A percentile compares a stretch with the other conserved stretches of the same genome.
Evolutionary conservation across 2,329 filamentous ascomycete genomes (phyloP).

Genomic region (Colletotrichum tabaci): DNA sequence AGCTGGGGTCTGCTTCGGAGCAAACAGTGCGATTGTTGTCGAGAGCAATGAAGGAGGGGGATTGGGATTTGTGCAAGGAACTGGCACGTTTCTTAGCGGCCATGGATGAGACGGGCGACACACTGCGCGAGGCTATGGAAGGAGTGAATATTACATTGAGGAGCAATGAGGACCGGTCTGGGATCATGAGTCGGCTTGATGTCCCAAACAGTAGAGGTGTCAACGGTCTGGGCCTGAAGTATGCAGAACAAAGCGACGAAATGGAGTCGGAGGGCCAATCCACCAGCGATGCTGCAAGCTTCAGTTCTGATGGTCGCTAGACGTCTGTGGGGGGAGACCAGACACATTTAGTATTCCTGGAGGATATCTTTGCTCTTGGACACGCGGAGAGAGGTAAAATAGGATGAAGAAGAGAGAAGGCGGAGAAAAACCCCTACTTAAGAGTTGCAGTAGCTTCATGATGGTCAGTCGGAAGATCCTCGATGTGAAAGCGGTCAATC

Average conservation of each 20-base stretch:
- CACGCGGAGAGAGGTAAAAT: too few relatives aligned
- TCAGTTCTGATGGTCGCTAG: conserved; percentile 49
- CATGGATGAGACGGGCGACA: conserved; percentile 88
- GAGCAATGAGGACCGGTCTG: conserved; percentile 25
- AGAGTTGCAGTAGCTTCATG: background rate
- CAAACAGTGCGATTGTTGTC: conserved; percentile 86
- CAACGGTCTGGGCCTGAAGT: conserved; percentile 51
- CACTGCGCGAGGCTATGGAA: conserved; percentile 80
- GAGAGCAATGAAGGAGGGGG: conserved; percentile 84
- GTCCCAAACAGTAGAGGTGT: conserved; percentile 43
- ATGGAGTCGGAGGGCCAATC: conserved; percentile 56
- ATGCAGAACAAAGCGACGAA: conserved; percentile 53
- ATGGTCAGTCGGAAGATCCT: background rate
- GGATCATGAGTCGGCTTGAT: conserved; percentile 39
- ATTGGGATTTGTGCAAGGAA: conserved; percentile 97
- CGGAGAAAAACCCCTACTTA: background rate
- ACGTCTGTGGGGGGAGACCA: background rate
- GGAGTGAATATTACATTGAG: conserved; percentile 65
- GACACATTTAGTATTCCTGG: background rate
- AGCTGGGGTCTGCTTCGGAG: conserved; percentile 77
- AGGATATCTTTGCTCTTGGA: background rate
- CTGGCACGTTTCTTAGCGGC: conserved; percentile 95
- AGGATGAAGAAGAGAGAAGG: background rate
- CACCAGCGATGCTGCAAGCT: conserved; percentile 55
- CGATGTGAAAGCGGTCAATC: background rate